Evolutionary conservation across 441 rosid species (phyloP).

Genomic region (Gossypium armourianum): DNA sequence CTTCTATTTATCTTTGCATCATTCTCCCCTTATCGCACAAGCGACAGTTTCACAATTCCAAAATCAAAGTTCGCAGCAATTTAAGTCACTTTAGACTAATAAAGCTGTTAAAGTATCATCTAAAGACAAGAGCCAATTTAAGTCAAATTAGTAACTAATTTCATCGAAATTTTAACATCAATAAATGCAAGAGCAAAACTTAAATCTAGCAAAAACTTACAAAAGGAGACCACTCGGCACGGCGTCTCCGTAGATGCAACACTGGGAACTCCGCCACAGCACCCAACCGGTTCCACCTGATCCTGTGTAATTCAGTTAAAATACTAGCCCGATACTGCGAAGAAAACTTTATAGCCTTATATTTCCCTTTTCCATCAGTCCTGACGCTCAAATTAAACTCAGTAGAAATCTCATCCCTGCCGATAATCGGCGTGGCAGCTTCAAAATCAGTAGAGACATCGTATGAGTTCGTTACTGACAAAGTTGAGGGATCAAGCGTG

Average conservation of each 20-base stretch:
- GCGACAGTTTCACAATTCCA: neutral
- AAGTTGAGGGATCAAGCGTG: constrained; percentile 77
- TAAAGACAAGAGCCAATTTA: neutral
- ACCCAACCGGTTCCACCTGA: constrained; percentile 55
- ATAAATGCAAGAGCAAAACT: neutral
- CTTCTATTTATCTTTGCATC: neutral
- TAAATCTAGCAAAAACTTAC: constrained; percentile 36
- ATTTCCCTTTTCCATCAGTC: constrained; percentile 86
- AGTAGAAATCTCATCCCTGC: constrained; percentile 60
- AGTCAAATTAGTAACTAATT: neutral
- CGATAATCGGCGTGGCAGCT: constrained; percentile 58
- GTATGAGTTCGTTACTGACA: constrained; percentile 68
- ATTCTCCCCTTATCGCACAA: neutral
- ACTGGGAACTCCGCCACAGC: constrained; percentile 79
- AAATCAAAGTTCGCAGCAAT: neutral
- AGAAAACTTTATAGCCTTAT: constrained; percentile 71
- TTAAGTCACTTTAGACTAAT: neutral
- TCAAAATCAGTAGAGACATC: constrained; percentile 64
- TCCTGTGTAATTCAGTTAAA: constrained; percentile 72
- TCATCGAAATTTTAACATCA: neutral
- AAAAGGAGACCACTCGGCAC: constrained; percentile 69
- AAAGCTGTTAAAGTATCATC: neutral
- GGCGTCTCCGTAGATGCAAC: constrained; percentile 66
- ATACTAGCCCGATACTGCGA: constrained; percentile 69
- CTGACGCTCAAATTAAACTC: constrained; percentile 81